Percentiles rank a stretch among this genome's conserved stretches.
These are phyloP conservation scores for Hypoxylon perforatum DNA, from an alignment of 495 filamentous ascomycete genomes.

Conservation along the genomic window DNA sequence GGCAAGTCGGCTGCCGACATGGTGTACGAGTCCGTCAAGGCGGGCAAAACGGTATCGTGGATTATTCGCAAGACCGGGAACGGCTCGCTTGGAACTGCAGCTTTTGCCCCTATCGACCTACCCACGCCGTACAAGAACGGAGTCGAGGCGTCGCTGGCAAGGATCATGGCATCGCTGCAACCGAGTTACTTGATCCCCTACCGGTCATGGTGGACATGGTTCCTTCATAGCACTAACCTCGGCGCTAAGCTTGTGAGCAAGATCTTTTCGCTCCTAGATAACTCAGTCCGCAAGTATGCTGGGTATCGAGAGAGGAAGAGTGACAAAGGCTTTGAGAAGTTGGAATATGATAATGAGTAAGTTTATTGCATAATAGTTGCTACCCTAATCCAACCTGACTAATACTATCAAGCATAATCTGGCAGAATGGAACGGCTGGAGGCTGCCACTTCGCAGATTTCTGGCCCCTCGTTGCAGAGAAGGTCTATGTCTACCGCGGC, in stretches of 20 bases:
- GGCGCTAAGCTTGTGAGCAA: slow-evolving; percentile 41
- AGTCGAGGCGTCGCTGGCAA: slow-evolving; percentile 35
- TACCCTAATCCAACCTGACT: slow-evolving; percentile 4
- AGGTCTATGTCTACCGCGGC: slow-evolving; percentile 50
- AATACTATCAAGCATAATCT: slow-evolving; percentile 49
- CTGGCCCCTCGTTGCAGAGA: slow-evolving; percentile 51
- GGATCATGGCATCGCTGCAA: slow-evolving; percentile 29
- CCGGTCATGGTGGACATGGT: slow-evolving; percentile 44
- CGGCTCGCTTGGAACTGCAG: slow-evolving; percentile 46
- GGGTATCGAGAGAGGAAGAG: slow-evolving; percentile 25
- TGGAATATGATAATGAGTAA: slow-evolving; percentile 45
- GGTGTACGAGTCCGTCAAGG: slow-evolving; percentile 52
- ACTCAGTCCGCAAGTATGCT: slow-evolving; percentile 32
- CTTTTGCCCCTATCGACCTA: slow-evolving; percentile 33
- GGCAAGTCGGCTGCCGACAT: slow-evolving; percentile 60
- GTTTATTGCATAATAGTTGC: slow-evolving; percentile 10
- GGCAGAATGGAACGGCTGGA: slow-evolving; percentile 51
- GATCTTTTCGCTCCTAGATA: slow-evolving; percentile 39
- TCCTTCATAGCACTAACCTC: slow-evolving; percentile 44
- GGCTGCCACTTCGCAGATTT: slow-evolving; percentile 52
- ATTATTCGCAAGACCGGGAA: slow-evolving; percentile 53
- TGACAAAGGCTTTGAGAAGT: slow-evolving; percentile 46
- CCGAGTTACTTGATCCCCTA: slow-evolving; percentile 42
- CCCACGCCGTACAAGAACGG: slow-evolving; percentile 47
- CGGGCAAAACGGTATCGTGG: slow-evolving; percentile 54